phyloP scores from a whole-genome alignment of 225 moss, liverwort and hornwort genomes.

The Neckera pumila region DNA sequence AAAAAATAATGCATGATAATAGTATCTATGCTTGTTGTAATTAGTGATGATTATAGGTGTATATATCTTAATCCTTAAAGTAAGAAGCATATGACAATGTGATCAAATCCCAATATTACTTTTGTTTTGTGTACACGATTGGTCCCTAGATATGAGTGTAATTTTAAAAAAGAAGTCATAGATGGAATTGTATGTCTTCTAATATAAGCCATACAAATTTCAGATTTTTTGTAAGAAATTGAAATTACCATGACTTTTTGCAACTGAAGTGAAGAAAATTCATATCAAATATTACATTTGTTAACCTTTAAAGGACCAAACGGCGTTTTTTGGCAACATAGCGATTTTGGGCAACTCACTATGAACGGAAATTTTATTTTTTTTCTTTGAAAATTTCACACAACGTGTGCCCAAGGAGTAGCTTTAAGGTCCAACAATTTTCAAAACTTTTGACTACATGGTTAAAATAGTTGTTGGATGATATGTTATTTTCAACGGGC shows the following conservation, averaged over 20 bases:
- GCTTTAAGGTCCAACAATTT: too few species aligned
- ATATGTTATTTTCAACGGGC: too few species aligned
- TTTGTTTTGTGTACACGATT: background rate
- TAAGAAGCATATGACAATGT: background rate
- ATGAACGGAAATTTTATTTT: too few species aligned
- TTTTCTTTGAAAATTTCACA: too few species aligned
- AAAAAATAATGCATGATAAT: background rate
- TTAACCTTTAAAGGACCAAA: too few species aligned
- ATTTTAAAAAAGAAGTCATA: accelerated
- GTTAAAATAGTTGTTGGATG: too few species aligned
- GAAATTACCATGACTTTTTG: background rate
- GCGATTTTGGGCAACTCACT: too few species aligned
- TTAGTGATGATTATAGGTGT: background rate
- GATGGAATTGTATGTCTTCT: background rate
- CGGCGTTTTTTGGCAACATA: too few species aligned
- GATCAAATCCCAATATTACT: background rate
- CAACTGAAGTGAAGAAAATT: background rate
- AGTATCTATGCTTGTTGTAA: background rate
- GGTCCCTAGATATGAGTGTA: background rate
- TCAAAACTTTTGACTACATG: too few species aligned
- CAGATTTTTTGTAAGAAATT: background rate
- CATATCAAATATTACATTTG: too few species aligned
- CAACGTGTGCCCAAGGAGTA: too few species aligned
- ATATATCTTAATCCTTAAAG: too few species aligned
- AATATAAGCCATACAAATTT: background rate